These are phyloP conservation scores for Neonectria ditissima DNA, from an alignment of 2,329 filamentous ascomycete species.

Conservation along the genomic window DNA sequence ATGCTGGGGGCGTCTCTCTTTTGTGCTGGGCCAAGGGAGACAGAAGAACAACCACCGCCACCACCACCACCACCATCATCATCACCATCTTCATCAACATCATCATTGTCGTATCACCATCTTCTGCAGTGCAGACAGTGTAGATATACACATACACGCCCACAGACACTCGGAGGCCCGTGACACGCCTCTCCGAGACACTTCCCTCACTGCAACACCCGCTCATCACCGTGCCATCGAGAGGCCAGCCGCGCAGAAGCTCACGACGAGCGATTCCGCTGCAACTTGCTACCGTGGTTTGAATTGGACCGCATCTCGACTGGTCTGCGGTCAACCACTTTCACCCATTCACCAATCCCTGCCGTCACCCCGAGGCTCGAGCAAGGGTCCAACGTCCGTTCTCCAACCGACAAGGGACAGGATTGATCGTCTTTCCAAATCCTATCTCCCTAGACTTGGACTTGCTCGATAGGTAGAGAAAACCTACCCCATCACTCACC, in stretches of 20 bases:
- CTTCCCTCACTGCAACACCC: background rate
- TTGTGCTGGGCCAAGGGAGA: slow-evolving; percentile 8
- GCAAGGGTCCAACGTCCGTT: background rate
- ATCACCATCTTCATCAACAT: background rate
- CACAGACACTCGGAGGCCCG: background rate
- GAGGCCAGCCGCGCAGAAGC: background rate
- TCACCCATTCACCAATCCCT: background rate
- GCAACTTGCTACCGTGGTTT: background rate
- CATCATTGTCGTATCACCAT: background rate
- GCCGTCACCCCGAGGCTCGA: background rate
- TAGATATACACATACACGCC: too few species aligned
- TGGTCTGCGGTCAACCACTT: background rate
- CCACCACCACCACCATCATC: background rate
- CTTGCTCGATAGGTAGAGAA: background rate
- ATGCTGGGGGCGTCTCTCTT: background rate
- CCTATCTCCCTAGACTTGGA: background rate
- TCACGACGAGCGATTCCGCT: background rate
- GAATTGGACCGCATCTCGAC: background rate
- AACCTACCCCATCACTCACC: background rate
- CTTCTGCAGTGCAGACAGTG: slow-evolving; percentile 2
- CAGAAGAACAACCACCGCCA: background rate
- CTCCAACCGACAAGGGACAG: background rate
- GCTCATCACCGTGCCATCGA: background rate
- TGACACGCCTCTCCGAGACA: background rate
- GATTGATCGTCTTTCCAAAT: background rate